phyloP scores from a whole-genome alignment of 805 yeast species.

The Kuraishia capsulata region DNA sequence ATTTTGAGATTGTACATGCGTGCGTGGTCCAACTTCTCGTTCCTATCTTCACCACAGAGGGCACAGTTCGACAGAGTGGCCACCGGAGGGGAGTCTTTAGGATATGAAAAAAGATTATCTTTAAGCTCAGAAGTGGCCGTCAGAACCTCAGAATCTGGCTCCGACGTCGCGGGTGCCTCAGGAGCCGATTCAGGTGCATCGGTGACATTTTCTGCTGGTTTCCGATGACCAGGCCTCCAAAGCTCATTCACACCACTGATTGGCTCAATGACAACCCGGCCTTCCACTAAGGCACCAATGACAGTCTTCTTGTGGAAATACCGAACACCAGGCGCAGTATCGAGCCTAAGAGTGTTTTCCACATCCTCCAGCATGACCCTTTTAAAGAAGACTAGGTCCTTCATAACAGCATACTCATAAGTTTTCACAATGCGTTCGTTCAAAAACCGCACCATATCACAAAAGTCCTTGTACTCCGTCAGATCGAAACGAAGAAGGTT shows the following conservation, averaged over 20 bases:
- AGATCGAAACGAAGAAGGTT: conserved; percentile 34
- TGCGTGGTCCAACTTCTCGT: conserved; percentile 65
- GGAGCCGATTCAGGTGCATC: conserved; percentile 10
- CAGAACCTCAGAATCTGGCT: conserved; percentile 10
- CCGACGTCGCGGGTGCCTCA: conserved; percentile 3
- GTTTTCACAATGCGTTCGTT: conserved; percentile 5
- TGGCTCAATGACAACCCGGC: conserved; percentile 79
- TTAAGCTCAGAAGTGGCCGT: conserved; percentile 8
- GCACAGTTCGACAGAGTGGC: conserved; percentile 73
- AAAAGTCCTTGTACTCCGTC: conserved; percentile 33
- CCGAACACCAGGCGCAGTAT: conserved; percentile 52
- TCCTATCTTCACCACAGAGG: conserved; percentile 73
- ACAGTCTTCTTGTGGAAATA: conserved; percentile 56
- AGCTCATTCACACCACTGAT: conserved; percentile 74
- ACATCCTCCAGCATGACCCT: conserved; percentile 67
- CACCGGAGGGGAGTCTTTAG: conserved; percentile 50
- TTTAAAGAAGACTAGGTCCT: conserved; percentile 51
- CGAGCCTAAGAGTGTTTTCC: conserved; percentile 62
- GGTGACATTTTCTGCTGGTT: conserved; percentile 4
- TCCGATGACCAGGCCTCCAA: conserved; percentile 31
- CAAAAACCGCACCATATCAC: conserved; percentile 18
- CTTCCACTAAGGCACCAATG: conserved; percentile 64
- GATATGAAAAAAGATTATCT: conserved; percentile 33
- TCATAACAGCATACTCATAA: conserved; percentile 19
- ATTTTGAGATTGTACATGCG: conserved; percentile 63